Evolutionary conservation across 495 filamentous ascomycete genomes (phyloP), one percentile per base, ranked within the genome.

Genomic region (Monascus purpureus): DNA sequence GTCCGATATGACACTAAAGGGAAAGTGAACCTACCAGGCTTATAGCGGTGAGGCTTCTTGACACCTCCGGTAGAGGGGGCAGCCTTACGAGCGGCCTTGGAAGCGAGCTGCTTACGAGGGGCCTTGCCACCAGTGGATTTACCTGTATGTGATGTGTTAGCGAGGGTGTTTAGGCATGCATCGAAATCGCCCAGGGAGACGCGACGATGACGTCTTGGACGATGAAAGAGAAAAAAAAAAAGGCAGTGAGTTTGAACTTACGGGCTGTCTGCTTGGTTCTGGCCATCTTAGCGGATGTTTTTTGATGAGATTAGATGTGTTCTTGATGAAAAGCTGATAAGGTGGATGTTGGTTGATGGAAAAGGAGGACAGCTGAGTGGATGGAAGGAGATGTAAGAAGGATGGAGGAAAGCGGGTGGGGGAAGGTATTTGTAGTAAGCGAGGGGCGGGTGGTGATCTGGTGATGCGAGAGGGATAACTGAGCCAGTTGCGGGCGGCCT

Each of bases 11-110:
- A 17, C 5, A 30, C 7, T 30, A 14, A 6, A 4, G 26, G 12
- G 20, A 9, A 4, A 22, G 9, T 4, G 6, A 30, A 59, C 67
- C 49, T 72, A 87, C 87, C 88, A 59, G 90, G 90, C 88, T 96
- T 99, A 63, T 99, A 99, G 52, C 90, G 80, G 70, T 96, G 92
- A 62, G 90, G 90, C 90, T 99, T 99, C 92, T 99, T 99, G 80
- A 99, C 90, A 78, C 76, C 77, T 50, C 75, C 78, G 49, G 77
- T 79, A 39, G 76, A 79, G 47, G 77, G 77, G 20, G 77, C 75
- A 39, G 72, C 72, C 65, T 82, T 80, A 57, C 80, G 75, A 52
- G 79, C 79, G 41, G 78, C 79, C 75, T 84, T 84, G 65, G 77
- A 78, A 47, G 77, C 77, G 54, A 94, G 84, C 75, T 92, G 83